Conservation (phyloP, 495 filamentous ascomycete species). For the Gamarada debralockiae region DNA sequence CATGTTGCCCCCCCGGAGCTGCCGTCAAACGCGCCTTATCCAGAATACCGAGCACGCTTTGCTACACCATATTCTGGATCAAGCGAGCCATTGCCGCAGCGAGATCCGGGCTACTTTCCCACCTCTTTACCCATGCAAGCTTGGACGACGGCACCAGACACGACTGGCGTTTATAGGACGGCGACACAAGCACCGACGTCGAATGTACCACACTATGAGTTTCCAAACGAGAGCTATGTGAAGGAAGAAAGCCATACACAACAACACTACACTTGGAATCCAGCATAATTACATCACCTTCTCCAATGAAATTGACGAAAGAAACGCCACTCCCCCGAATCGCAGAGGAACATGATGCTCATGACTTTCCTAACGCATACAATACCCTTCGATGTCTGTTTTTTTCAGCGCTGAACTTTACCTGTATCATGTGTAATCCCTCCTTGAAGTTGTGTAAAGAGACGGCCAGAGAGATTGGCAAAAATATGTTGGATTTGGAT, state of each 20-base stretch:
- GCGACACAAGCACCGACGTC: not conserved
- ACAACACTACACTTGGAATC: constrained; percentile 19
- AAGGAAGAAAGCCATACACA: constrained; percentile 10
- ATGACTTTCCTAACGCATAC: not conserved
- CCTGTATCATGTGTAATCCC: not conserved
- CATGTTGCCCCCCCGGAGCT: constrained; percentile 39
- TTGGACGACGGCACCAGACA: constrained; percentile 15
- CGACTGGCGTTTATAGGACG: constrained; percentile 1
- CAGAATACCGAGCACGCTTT: constrained; percentile 9
- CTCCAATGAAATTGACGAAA: not conserved
- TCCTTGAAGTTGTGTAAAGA: not conserved
- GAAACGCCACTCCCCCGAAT: not conserved
- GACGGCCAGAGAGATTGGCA: not conserved
- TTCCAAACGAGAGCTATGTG: constrained; percentile 11
- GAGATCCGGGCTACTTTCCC: constrained; percentile 17
- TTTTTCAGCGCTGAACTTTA: not conserved
- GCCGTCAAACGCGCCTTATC: constrained; percentile 7
- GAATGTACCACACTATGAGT: constrained; percentile 15
- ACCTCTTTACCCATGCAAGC: constrained; percentile 8
- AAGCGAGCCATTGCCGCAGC: not conserved
- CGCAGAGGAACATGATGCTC: not conserved
- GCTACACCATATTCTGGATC: constrained; percentile 4
- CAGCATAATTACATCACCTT: not conserved
- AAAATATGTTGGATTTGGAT: not conserved
- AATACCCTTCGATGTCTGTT: not conserved